Evolutionary conservation across 2,329 filamentous ascomycete genomes (phyloP).

Genomic region (Lojkania enalia): DNA sequence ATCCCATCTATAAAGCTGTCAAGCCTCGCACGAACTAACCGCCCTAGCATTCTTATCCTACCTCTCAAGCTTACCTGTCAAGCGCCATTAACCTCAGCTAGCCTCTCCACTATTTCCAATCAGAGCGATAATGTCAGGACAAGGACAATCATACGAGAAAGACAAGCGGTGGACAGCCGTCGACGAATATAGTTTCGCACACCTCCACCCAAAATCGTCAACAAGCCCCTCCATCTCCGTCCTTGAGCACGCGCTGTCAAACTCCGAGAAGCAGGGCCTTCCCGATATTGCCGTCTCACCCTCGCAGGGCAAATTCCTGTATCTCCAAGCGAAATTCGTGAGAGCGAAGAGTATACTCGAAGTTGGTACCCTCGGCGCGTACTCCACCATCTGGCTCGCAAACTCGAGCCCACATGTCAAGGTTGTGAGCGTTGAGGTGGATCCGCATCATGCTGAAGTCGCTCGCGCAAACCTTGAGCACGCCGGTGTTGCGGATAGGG

Average conservation of each 20-base stretch:
- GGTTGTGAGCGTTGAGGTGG: conserved; percentile 58
- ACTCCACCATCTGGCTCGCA: conserved; percentile 59
- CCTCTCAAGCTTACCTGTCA: background rate
- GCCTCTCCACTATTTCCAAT: background rate
- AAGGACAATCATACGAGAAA: conserved; percentile 28
- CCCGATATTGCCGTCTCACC: conserved; percentile 42
- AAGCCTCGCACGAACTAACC: too few relatives aligned
- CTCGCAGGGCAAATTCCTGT: conserved; percentile 40
- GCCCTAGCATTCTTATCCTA: too few relatives aligned
- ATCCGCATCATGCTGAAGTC: conserved; percentile 51
- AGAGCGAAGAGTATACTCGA: conserved; percentile 49
- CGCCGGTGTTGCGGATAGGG: conserved; percentile 47
- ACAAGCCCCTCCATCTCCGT: conserved; percentile 29
- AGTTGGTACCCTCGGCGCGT: conserved; percentile 60
- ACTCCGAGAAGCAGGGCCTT: conserved; percentile 27
- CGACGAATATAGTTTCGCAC: conserved; percentile 41
- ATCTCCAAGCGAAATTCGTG: conserved; percentile 35
- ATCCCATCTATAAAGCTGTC: too few relatives aligned
- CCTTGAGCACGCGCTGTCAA: conserved; percentile 27
- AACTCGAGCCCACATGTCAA: conserved; percentile 39
- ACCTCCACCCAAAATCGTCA: conserved; percentile 36
- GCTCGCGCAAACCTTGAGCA: conserved; percentile 51
- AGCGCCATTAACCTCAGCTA: background rate
- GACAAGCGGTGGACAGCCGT: conserved; percentile 46
- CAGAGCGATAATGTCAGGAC: conserved; percentile 17